phyloP scores from a whole-genome alignment of 2,329 filamentous ascomycete species.

The Stagonosporopsis vannaccii region DNA sequence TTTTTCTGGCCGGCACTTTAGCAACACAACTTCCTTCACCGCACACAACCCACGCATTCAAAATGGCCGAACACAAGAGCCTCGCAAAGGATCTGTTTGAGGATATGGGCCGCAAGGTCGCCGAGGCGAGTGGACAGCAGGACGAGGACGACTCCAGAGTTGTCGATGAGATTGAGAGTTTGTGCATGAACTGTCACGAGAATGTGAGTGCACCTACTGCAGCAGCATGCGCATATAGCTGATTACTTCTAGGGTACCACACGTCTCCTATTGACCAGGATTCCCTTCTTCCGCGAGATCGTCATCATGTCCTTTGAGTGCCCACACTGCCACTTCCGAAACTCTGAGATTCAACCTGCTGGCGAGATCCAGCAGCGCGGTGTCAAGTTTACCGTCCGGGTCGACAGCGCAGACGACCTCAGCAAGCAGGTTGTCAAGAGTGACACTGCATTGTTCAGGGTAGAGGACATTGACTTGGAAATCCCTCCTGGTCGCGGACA shows the following conservation, averaged over 20 bases:
- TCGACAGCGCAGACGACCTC: conserved; percentile 77
- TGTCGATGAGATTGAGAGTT: conserved; percentile 61
- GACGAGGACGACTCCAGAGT: conserved; percentile 53
- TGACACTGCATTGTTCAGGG: conserved; percentile 82
- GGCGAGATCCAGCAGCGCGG: conserved; percentile 92
- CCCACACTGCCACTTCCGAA: conserved; percentile 85
- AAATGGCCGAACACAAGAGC: conserved; percentile 47
- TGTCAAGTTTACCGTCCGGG: conserved; percentile 79
- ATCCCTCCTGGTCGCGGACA: conserved; percentile 90
- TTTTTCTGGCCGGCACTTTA: not conserved
- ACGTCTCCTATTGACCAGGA: conserved; percentile 84
- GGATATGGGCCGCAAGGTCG: conserved; percentile 60
- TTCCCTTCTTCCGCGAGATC: conserved; percentile 97
- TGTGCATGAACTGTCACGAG: conserved; percentile 64
- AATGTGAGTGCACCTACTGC: conserved; percentile 42
- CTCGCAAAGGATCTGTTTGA: conserved; percentile 59
- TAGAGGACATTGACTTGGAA: conserved; percentile 92
- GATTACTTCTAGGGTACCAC: conserved; percentile 73
- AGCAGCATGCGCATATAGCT: conserved; percentile 19
- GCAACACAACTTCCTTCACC: conserved; percentile 6
- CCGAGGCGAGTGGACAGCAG: conserved; percentile 48
- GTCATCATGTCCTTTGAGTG: conserved; percentile 97
- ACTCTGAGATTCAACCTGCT: conserved; percentile 93
- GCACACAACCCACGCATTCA: conserved; percentile 1
- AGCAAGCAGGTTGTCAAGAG: conserved; percentile 90